Conservation (phyloP, 2,329 filamentous ascomycete genomes). For the Hawksworthiomyces lignivorus region DNA sequence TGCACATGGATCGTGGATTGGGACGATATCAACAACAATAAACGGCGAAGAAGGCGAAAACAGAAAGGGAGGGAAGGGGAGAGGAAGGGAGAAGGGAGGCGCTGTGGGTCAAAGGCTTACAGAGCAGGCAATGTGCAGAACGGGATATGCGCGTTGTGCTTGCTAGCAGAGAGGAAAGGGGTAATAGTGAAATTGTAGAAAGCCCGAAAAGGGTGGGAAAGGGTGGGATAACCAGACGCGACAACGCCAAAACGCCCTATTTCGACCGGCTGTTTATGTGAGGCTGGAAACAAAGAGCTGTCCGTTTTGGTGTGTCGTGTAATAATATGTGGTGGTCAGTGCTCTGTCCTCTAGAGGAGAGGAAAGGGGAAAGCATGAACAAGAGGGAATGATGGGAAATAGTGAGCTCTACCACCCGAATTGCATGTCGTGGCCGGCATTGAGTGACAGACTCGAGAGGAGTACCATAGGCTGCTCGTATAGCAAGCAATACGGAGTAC, state of each 20-base stretch:
- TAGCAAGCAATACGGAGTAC: too few species aligned
- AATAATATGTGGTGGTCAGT: slow-evolving; percentile 3
- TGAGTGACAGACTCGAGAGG: too few species aligned
- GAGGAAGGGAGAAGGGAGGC: too few species aligned
- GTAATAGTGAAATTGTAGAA: background rate
- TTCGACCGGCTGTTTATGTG: slow-evolving; percentile 13
- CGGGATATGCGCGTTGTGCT: background rate
- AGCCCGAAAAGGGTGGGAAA: background rate
- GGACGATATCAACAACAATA: slow-evolving; percentile 5
- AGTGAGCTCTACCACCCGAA: too few species aligned
- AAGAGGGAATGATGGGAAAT: too few species aligned
- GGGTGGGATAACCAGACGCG: slow-evolving; percentile 5
- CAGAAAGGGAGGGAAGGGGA: background rate
- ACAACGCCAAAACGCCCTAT: slow-evolving; percentile 12
- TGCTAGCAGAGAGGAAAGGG: background rate
- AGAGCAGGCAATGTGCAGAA: too few species aligned
- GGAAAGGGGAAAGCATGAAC: too few species aligned
- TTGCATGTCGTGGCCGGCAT: too few species aligned
- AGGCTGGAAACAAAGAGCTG: slow-evolving; percentile 11
- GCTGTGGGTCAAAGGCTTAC: too few species aligned
- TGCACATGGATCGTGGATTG: background rate
- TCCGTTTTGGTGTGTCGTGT: background rate
- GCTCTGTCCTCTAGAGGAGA: too few species aligned
- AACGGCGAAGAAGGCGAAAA: slow-evolving; percentile 1
- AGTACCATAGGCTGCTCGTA: too few species aligned